Evolutionary conservation across 2,329 filamentous ascomycete genomes (phyloP), one percentile per base, ranked within the genome.

Genomic region (Trichoderma lentiforme): DNA sequence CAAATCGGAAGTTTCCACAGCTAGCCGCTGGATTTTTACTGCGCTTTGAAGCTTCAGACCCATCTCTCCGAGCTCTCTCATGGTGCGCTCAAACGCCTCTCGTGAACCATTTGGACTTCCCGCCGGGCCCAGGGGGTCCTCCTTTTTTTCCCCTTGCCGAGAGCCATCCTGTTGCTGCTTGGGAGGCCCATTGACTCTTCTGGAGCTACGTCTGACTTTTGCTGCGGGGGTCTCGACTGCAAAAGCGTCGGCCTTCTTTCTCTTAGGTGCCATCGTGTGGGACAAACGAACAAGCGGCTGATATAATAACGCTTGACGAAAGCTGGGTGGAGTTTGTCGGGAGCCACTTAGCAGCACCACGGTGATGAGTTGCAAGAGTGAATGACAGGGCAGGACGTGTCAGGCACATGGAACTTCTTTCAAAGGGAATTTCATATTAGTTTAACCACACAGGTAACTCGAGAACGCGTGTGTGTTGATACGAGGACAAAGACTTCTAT

Each of bases 51-150:
- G 76, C n/a, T 80, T 79, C 18, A 82, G 78, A 60, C 88, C 86
- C 84, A 88, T 87, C 74, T 85, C 80, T 6, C 80, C 82, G 30
- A 88, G 78, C n/a, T 82, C 80, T n/a, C 81, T 80, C 73, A 85
- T 81, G 21, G 84, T 84, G 3, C 79, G 74, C 9, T 83, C 76
- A 6, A 86, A 79, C 2, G 77, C 78, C 11, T 80, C 76, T 2
- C 72, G 72, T n/a, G 71, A 34, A 30, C 21, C 18, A 3, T 7
- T 21, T 39, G 58, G 32, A n/a, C 39, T 28, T 32, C 32, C 47
- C n/a, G 43, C 36, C 8, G 47, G 14, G 14, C 58, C 58, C 12
- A 56, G 6, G 8, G 26, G 5, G 14, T 71, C 34, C 15, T 36
- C 30, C 1, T 60, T 9, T 26, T 2, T 8, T 18, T 66, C 51